Evolutionary conservation across 1,284 basidiomycete species (phyloP).

Genomic region (Hypsizygus ulmarius): DNA sequence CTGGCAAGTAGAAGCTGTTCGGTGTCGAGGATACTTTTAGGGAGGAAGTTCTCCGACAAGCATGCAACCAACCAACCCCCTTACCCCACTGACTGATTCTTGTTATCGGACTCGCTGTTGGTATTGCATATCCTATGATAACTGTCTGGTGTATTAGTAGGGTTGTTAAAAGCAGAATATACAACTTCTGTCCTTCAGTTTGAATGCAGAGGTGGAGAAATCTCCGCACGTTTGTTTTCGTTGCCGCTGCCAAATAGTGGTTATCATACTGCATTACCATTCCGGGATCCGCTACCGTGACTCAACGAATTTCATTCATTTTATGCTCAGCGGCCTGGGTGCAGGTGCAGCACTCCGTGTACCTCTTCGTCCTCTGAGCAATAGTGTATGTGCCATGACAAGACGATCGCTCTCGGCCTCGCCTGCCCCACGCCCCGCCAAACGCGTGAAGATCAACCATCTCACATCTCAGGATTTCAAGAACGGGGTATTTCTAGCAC

Average conservation of each 20-base stretch:
- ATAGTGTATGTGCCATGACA: slow-evolving; percentile 38
- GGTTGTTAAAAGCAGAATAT: not conserved
- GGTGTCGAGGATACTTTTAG: slow-evolving; percentile 10
- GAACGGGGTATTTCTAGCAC: slow-evolving; percentile 85
- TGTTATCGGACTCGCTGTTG: not conserved
- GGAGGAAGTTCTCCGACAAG: slow-evolving; percentile 17
- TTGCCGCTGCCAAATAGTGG: no score
- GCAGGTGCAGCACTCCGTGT: not conserved
- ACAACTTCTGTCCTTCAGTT: not conserved
- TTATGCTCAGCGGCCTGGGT: slow-evolving; percentile 14
- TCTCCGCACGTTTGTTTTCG: no score
- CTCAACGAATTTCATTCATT: not conserved
- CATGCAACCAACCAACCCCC: not conserved
- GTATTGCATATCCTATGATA: not conserved
- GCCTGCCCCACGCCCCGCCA: slow-evolving; percentile 46
- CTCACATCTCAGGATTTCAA: slow-evolving; percentile 68
- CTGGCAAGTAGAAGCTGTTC: slow-evolving; percentile 17
- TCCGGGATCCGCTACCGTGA: no score
- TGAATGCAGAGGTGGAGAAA: no score
- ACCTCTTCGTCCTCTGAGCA: not conserved
- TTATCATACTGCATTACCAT: no score
- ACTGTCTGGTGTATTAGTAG: not conserved
- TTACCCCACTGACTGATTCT: not conserved
- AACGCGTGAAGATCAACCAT: slow-evolving; percentile 54
- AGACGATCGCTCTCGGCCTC: slow-evolving; percentile 48